A percentile compares a stretch with the other conserved stretches of the same genome.
These are phyloP conservation scores for Pyrrhoderma lamaoense DNA, from an alignment of 1,284 basidiomycete genomes.

Conservation along the genomic window DNA sequence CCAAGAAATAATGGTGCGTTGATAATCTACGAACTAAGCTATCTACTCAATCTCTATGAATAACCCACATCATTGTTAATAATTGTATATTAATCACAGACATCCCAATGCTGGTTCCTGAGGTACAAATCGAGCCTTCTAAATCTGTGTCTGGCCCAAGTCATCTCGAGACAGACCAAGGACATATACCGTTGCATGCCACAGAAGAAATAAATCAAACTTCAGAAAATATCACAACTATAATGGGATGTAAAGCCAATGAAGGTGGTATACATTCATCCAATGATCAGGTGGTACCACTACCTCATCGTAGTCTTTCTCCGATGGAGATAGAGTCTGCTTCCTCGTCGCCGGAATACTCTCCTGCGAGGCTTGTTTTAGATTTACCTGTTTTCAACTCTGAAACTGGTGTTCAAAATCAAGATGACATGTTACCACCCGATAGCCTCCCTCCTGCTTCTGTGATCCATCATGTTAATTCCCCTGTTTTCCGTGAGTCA, in stretches of 20 bases:
- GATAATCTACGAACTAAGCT: too few relatives aligned
- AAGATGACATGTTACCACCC: not conserved
- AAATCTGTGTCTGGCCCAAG: not conserved
- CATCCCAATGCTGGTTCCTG: too few relatives aligned
- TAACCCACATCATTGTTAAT: too few relatives aligned
- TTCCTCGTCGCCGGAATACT: slow-evolving; percentile 7
- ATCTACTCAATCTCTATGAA: too few relatives aligned
- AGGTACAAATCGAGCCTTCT: not conserved
- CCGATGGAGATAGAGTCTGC: slow-evolving; percentile 16
- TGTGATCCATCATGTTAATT: not conserved
- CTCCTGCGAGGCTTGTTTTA: slow-evolving; percentile 2
- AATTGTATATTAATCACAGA: too few relatives aligned
- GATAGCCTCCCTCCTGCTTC: not conserved
- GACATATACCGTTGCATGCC: too few relatives aligned
- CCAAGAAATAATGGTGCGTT: not conserved
- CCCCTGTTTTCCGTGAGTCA: not conserved
- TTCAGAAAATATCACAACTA: too few relatives aligned
- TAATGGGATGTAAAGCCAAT: too few relatives aligned
- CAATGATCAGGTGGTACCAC: too few relatives aligned
- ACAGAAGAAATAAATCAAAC: too few relatives aligned
- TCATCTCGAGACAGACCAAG: not conserved
- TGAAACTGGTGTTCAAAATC: not conserved
- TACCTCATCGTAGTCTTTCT: slow-evolving; percentile 10
- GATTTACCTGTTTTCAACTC: not conserved
- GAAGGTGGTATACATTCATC: too few relatives aligned